A percentile compares a stretch with the other conserved stretches of the same genome.
Evolutionary conservation across 768 basidiomycete species (phyloP).

Genomic region (Lactifluus volemus): DNA sequence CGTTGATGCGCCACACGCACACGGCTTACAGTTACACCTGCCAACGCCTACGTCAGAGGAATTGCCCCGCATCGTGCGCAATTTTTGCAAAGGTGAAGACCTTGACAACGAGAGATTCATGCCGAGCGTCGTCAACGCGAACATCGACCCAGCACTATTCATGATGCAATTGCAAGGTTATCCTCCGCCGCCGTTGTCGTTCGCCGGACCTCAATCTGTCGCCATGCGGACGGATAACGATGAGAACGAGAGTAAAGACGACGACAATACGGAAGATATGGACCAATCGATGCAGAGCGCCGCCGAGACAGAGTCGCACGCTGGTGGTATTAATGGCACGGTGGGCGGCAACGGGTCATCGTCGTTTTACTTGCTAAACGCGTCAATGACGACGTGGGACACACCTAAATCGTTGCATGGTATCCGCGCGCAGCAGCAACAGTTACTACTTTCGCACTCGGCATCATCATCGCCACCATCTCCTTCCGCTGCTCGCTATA

Average conservation of each 20-base stretch:
- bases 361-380: neutral
- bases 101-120: neutral
- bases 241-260: no score
- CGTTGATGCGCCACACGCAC: neutral
- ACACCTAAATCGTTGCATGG: neutral
- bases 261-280: no score
- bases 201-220: no score
- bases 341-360: neutral
- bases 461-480: neutral
- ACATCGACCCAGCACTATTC: slow-evolving; percentile 16
- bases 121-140: neutral
- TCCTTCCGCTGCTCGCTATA: neutral
- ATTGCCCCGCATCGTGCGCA: neutral
- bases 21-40: neutral
- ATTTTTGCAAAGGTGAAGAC: neutral
- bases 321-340: neutral
- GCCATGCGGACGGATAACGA: neutral
- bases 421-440: neutral
- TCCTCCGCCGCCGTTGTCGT: neutral
- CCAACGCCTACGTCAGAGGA: neutral
- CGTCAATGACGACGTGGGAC: neutral
- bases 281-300: neutral
- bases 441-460: neutral
- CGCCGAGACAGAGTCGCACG: neutral
- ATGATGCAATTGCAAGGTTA: neutral